Evolutionary conservation across 2,329 filamentous ascomycete genomes (phyloP), one percentile per base, ranked within the genome.

Genomic region (Ambrosiella xylebori): DNA sequence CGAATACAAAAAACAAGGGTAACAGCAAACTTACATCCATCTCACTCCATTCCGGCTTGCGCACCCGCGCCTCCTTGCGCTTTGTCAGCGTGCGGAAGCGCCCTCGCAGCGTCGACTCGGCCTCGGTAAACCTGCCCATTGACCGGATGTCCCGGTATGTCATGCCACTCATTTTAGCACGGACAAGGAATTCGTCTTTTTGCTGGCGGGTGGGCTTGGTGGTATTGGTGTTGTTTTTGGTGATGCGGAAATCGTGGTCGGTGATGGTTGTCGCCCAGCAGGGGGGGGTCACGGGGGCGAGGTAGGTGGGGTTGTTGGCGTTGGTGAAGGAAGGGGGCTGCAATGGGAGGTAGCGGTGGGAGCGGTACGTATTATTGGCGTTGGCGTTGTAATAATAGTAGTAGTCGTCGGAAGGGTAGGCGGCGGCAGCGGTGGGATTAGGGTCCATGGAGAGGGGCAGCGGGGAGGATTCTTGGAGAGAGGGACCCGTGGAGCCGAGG

Each of bases 21-120:
- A 36, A 51, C 8, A 51, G 15, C 13, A 36, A 5, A 75, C 84
- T 75, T 68, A 87, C 84, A 69, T 89, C 84, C 1, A 71, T 68
- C 0, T 72, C 70, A 0, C 67, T 73, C 84, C 85, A 89, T 59
- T 75, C 68, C 0, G 85, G 85, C 67, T 79, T 81, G 7, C 86
- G 74, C 2, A 86, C 77, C 5, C 85, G 73, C 59, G 79, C 74
- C 39, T 76, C 72, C 63, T 79, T 79, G 11, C 70, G 68, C 70
- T 86, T 87, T 7, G 79, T 86, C 64, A 88, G 67, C 1, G 76
- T 79, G 3, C 85, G 74, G 63, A 78, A 81, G 0, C 84, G 76
- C 0, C 86, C 86, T 12, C 86, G 76, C 41, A 90, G 72, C 0
- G 86, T 89, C 9, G 84, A 85, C 68, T 87, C 84, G 1, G 83